Evolutionary conservation across 352 stramenopile genomes (phyloP).

Genomic region (Blastocystis sp.): DNA sequence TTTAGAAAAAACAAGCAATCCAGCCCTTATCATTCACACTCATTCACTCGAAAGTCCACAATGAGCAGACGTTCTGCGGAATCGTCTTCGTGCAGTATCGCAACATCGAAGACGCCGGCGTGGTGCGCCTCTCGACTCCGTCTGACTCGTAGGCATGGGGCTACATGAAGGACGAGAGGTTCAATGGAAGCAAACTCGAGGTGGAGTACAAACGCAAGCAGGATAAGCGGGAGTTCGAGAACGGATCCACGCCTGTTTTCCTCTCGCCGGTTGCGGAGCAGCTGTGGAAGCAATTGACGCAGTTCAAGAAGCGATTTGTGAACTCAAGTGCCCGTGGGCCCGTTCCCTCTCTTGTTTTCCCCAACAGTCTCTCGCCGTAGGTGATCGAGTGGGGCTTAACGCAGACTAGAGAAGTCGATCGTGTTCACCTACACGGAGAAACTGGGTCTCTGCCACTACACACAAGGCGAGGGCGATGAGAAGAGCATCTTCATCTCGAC

Average conservation of each 20-base stretch:
- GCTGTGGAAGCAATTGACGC: conserved; percentile 7
- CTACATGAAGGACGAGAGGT: conserved; percentile 21
- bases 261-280: neutral
- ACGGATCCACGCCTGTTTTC: neutral
- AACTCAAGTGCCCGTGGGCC: neutral
- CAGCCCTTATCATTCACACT: conserved; percentile 27
- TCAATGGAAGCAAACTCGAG: neutral
- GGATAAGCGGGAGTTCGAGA: conserved; percentile 37
- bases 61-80: neutral
- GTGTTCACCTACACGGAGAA: conserved; percentile 58
- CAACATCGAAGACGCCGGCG: conserved; percentile 42
- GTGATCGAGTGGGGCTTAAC: neutral
- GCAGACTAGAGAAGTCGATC: conserved; percentile 49
- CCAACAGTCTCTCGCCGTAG: conserved; percentile 23
- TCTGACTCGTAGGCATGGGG: neutral
- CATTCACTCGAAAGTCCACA: neutral
- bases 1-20: conserved; percentile 8
- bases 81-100: conserved; percentile 29
- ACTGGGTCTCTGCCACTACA: conserved; percentile 52
- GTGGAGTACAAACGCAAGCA: conserved; percentile 5
- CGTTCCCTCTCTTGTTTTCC: conserved; percentile 10
- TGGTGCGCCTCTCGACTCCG: neutral
- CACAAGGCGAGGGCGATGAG: neutral
- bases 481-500: conserved; percentile 20
- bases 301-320: conserved; percentile 34